A percentile compares a stretch with the other conserved stretches of the same genome.
phyloP scores from a whole-genome alignment of 441 rosid species.

The Gossypium davidsonii region DNA sequence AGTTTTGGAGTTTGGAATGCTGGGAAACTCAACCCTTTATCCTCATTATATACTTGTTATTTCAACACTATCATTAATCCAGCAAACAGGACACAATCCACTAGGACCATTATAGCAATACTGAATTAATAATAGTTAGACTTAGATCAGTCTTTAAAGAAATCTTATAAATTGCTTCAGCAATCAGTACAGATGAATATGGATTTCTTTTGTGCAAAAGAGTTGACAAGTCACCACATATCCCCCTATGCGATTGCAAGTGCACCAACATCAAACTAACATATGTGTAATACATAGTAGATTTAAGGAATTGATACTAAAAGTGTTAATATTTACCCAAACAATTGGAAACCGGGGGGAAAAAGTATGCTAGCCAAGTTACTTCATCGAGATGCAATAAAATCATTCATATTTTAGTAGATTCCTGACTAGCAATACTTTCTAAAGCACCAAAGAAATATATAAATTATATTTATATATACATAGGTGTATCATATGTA shows the following conservation, averaged over 20 bases:
- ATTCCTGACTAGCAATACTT: neutral
- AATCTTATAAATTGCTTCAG: neutral
- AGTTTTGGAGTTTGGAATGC: neutral
- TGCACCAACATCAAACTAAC: neutral
- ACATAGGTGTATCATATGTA: neutral
- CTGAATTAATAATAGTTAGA: neutral
- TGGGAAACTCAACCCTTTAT: neutral
- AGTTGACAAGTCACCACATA: neutral
- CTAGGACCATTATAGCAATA: neutral
- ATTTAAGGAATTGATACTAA: neutral
- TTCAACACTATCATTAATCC: neutral
- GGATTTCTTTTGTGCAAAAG: neutral
- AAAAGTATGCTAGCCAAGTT: neutral
- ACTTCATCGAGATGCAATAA: neutral
- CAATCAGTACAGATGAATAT: neutral
- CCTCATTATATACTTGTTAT: neutral
- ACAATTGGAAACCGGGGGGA: neutral
- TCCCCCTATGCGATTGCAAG: neutral
- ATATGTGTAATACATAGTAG: neutral
- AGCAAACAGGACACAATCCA: neutral
- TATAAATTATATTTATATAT: neutral
- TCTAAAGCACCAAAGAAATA: neutral
- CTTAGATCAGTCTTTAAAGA: neutral
- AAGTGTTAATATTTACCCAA: neutral
- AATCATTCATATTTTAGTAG: neutral